phyloP scores from a whole-genome alignment of 2,329 filamentous ascomycete species.

The Sporothrix inflata region DNA sequence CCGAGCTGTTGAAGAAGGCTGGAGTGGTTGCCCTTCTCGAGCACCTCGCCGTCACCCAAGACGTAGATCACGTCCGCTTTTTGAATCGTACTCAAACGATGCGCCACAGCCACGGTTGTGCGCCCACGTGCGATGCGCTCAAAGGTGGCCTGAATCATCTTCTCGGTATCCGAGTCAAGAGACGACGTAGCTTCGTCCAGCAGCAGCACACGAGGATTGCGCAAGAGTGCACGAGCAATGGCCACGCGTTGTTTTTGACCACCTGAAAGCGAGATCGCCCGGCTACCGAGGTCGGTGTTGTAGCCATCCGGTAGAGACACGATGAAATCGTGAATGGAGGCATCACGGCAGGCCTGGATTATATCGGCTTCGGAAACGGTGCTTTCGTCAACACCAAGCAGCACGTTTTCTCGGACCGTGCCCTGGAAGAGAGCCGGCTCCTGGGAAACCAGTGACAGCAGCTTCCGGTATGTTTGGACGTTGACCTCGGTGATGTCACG shows the following conservation, averaged over 20 bases:
- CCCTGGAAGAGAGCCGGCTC: constrained; percentile 74
- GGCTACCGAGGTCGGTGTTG: constrained; percentile 67
- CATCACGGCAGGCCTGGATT: constrained; percentile 59
- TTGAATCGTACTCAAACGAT: constrained; percentile 55
- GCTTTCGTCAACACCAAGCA: constrained; percentile 63
- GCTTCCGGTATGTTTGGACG: constrained; percentile 63
- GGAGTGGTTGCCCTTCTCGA: constrained; percentile 57
- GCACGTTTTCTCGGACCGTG: constrained; percentile 70
- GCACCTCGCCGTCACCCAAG: constrained; percentile 65
- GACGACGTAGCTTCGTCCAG: constrained; percentile 64
- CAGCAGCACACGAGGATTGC: constrained; percentile 56
- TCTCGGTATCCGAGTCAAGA: constrained; percentile 62
- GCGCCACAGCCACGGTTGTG: constrained; percentile 75
- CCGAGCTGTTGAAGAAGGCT: constrained; percentile 57
- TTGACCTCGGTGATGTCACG: constrained; percentile 62
- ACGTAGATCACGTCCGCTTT: constrained; percentile 64
- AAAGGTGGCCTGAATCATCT: constrained; percentile 67
- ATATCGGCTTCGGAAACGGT: constrained; percentile 56
- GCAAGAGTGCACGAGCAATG: constrained; percentile 59
- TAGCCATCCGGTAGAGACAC: constrained; percentile 68
- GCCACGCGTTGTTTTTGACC: constrained; percentile 70
- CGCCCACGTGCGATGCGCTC: constrained; percentile 61
- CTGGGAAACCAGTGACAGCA: constrained; percentile 73
- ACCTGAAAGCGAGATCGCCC: constrained; percentile 73
- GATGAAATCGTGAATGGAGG: constrained; percentile 74